Evolutionary conservation across 2,329 filamentous ascomycete genomes (phyloP).

Genomic region (Colletotrichum abscissum): DNA sequence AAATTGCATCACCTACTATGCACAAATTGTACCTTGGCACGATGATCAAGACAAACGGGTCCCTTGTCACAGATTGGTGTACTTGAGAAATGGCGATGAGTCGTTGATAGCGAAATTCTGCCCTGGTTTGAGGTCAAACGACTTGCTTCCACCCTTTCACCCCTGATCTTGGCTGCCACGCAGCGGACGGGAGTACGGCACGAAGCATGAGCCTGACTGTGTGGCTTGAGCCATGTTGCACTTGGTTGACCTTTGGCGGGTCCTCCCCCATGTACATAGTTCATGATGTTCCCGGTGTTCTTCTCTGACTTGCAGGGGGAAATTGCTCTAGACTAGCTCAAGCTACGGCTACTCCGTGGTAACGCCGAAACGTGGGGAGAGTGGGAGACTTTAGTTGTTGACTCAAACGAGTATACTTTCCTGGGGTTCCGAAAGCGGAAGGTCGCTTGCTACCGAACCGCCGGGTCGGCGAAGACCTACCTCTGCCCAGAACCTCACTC

Average conservation of each 20-base stretch:
- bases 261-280: neutral
- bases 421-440: neutral
- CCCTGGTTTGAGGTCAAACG: neutral
- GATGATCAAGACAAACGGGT: neutral
- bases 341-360: neutral
- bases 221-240: neutral
- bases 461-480: neutral
- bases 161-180: neutral
- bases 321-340: neutral
- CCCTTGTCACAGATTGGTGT: neutral
- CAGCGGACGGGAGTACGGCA: neutral
- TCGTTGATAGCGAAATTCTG: neutral
- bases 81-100: neutral
- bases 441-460: neutral
- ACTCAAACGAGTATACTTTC: neutral
- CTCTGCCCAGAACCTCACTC: neutral
- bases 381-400: neutral
- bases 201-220: neutral
- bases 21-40: neutral
- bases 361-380: neutral
- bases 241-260: neutral
- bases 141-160: neutral
- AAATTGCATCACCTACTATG: neutral
- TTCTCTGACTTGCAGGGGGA: neutral
- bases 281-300: neutral